These are phyloP conservation scores for Chlamydomonas sp. DNA, from an alignment of 139 green algal genomes.

Conservation along the genomic window DNA sequence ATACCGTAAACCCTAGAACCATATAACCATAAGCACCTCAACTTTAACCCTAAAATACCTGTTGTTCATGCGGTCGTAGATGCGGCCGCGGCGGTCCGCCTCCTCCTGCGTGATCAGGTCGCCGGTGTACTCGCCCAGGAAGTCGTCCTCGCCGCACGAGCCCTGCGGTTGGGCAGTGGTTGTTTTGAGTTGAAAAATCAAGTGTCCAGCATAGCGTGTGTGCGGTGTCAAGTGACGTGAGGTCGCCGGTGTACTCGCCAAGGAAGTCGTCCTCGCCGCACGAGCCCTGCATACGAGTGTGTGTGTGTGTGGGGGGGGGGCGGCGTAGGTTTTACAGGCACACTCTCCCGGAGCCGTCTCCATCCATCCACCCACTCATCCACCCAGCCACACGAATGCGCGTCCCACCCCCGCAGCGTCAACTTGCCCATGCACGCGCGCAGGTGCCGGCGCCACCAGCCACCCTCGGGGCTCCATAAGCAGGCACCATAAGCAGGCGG, in stretches of 20 bases:
- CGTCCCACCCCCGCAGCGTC: too few species aligned
- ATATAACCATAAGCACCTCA: too few species aligned
- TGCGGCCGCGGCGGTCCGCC: conserved; percentile 77
- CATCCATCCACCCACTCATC: too few species aligned
- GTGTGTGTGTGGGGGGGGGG: not conserved
- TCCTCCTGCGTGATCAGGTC: conserved; percentile 78
- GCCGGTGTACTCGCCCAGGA: conserved; percentile 81
- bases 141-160: conserved; percentile 52
- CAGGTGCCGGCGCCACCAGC: not conserved
- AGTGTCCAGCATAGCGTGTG: not conserved
- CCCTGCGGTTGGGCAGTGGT: conserved; percentile 19
- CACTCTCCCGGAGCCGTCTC: too few species aligned
- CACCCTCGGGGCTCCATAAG: not conserved
- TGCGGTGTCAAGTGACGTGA: conserved; percentile 39
- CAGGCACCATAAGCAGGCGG: too few species aligned
- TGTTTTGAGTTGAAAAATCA: not conserved
- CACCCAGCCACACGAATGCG: too few species aligned
- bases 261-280: conserved; percentile 64
- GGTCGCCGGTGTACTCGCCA: conserved; percentile 81
- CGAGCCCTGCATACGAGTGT: conserved; percentile 19
- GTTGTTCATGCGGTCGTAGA: conserved; percentile 73
- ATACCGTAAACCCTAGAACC: not conserved
- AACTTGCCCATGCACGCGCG: too few species aligned
- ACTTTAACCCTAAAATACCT: not conserved
- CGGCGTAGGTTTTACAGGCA: not conserved